Evolutionary conservation across 192 early-diverging fungal species (phyloP).

Genomic region (Umbelopsis vinacea): DNA sequence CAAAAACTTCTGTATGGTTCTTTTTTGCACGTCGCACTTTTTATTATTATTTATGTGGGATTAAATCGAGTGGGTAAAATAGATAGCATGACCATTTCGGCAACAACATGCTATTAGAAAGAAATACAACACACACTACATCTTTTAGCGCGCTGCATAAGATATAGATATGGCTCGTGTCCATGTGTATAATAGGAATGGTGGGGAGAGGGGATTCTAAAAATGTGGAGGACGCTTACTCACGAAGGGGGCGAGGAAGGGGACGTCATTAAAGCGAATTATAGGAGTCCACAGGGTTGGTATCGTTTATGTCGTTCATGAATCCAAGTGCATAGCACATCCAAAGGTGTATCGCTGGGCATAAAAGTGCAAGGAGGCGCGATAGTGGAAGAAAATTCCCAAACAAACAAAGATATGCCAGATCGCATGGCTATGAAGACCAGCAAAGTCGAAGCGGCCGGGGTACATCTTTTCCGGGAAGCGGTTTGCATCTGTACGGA

Average conservation of each 20-base stretch:
- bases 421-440: slow-evolving; percentile 61
- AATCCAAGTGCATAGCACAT: slow-evolving; percentile 44
- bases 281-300: no score
- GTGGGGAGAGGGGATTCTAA: not conserved
- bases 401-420: slow-evolving; percentile 68
- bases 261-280: no score
- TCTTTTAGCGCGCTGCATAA: not conserved
- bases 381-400: slow-evolving; percentile 67
- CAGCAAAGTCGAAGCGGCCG: slow-evolving; percentile 60
- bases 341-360: slow-evolving; percentile 55
- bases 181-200: not conserved
- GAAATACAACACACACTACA: not conserved
- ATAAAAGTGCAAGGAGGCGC: slow-evolving; percentile 58
- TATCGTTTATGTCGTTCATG: slow-evolving; percentile 25
- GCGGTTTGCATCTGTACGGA: slow-evolving; percentile 53
- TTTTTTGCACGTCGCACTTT: no score
- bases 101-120: no score
- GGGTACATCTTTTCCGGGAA: slow-evolving; percentile 67
- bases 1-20: no score
- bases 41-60: no score
- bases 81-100: no score
- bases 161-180: not conserved
- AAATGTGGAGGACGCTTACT: not conserved
- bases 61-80: no score
- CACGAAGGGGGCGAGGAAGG: no score